Conservation (phyloP, 1,284 basidiomycete species). For the Melanopsichium pennsylvanicum region DNA sequence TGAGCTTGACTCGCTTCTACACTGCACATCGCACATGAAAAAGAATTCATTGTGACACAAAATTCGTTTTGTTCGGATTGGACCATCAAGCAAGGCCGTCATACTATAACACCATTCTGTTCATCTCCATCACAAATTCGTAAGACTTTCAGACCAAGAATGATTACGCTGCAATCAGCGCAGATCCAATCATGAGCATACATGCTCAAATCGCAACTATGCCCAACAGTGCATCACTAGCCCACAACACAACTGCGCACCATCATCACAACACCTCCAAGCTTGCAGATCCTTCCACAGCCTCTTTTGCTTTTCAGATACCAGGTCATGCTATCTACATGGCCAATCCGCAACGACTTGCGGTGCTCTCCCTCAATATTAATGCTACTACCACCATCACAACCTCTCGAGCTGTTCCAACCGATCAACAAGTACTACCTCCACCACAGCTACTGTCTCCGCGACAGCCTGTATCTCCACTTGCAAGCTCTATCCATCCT, state of each 20-base stretch:
- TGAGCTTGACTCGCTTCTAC: no score
- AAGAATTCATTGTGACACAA: no score
- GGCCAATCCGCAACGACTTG: slow-evolving; percentile 32
- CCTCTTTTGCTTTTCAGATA: slow-evolving; percentile 11
- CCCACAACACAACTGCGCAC: not conserved
- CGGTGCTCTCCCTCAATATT: slow-evolving; percentile 40
- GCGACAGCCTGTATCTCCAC: not conserved
- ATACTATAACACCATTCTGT: not conserved
- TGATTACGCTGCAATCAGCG: not conserved
- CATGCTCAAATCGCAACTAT: not conserved
- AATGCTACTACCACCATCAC: slow-evolving; percentile 24
- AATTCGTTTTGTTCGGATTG: no score
- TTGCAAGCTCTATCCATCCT: not conserved
- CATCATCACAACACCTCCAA: not conserved
- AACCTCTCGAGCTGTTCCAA: not conserved
- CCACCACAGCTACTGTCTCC: not conserved
- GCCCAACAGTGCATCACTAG: not conserved
- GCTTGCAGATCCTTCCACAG: not conserved
- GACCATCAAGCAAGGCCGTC: not conserved
- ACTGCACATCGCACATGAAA: no score
- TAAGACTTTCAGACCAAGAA: slow-evolving; percentile 1
- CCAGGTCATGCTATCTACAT: slow-evolving; percentile 40
- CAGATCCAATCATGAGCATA: not conserved
- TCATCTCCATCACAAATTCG: not conserved
- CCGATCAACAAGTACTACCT: not conserved